These are phyloP conservation scores for Alternaria infectoria DNA, from an alignment of 2,329 filamentous ascomycete species.

Conservation along the genomic window DNA sequence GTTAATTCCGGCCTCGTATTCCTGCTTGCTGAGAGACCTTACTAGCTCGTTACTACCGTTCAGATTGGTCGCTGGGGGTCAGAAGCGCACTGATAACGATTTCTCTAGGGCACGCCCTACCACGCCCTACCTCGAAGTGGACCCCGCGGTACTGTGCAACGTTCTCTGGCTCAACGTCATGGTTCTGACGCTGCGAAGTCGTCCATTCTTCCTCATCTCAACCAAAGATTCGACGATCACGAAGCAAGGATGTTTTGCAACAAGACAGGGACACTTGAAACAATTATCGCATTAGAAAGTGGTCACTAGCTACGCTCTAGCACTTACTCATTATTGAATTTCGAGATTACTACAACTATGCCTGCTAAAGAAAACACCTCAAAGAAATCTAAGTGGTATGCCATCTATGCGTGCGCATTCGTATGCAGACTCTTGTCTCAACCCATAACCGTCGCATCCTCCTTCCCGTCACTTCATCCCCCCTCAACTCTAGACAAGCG, in stretches of 20 bases:
- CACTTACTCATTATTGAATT: neutral
- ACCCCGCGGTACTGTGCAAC: neutral
- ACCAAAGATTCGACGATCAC: neutral
- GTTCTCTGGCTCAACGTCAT: neutral
- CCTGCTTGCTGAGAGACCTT: neutral
- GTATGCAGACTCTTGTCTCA: neutral
- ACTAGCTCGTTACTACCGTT: neutral
- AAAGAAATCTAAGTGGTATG: neutral
- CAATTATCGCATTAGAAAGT: neutral
- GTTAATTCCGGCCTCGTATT: conserved; percentile 9
- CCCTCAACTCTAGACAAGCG: neutral
- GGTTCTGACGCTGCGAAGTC: neutral
- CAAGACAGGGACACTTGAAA: neutral
- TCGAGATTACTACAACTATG: neutral
- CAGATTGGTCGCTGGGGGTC: neutral
- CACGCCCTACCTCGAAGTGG: neutral
- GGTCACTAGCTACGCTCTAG: neutral
- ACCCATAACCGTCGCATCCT: neutral
- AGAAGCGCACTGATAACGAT: neutral
- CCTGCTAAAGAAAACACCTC: neutral
- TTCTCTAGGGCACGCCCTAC: neutral
- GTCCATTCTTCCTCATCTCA: neutral
- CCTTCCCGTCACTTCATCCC: neutral
- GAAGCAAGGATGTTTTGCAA: neutral
- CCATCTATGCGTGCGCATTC: neutral